Percentiles rank a stretch among this genome's conserved stretches.
These are phyloP conservation scores for Fraxinus latifolia DNA, from an alignment of 305 asterid species.

Conservation along the genomic window DNA sequence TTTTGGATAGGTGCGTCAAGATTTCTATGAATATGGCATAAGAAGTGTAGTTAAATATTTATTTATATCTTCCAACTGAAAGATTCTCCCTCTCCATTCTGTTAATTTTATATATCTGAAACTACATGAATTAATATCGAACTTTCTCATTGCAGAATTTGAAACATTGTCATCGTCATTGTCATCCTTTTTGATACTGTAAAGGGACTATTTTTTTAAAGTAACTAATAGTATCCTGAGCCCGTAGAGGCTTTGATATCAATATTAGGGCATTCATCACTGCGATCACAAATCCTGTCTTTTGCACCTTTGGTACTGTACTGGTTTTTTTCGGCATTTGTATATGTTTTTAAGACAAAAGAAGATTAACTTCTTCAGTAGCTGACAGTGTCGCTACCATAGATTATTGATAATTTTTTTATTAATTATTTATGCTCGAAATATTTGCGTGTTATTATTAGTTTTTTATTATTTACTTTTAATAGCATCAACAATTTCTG, in stretches of 20 bases:
- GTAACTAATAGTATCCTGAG: not conserved
- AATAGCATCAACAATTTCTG: not conserved
- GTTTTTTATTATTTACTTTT: not conserved
- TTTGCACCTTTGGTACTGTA: not conserved
- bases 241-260: conserved; percentile 1
- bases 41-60: conserved; percentile 9
- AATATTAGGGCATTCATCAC: not conserved
- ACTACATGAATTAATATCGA: not conserved
- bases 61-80: conserved; percentile 8
- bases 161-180: not conserved
- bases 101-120: not conserved
- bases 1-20: conserved; percentile 74
- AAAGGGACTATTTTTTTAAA: not conserved
- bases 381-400: not conserved
- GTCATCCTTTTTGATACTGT: not conserved
- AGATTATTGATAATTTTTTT: not conserved
- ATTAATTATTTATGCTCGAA: not conserved
- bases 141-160: not conserved
- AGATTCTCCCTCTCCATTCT: conserved; percentile 4
- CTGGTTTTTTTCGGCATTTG: conserved; percentile 1
- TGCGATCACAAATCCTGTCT: not conserved
- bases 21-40: conserved; percentile 21
- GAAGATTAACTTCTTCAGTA: conserved; percentile 3
- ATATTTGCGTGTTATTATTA: not conserved
- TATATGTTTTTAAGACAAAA: not conserved